Conservation (phyloP, 1,284 basidiomycete genomes). For the Austropuccinia psidii region DNA sequence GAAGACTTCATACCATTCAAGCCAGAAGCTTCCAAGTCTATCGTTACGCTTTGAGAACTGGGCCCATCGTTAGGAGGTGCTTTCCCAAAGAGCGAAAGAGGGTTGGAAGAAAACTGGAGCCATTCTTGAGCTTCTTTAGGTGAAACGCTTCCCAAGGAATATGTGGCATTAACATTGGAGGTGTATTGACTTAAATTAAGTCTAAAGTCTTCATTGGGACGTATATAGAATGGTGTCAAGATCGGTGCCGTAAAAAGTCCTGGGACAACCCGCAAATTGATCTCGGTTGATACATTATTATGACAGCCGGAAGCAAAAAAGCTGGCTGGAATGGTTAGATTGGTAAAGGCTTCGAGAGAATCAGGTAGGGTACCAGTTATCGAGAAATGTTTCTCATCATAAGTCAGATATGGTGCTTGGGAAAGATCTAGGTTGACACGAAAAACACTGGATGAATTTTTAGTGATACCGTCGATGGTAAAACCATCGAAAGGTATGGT, state of each 20-base stretch:
- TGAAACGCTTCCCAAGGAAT: conserved; percentile 14
- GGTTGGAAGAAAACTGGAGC: conserved; percentile 16
- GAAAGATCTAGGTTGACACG: conserved; percentile 18
- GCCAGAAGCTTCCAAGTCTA: conserved; percentile 10
- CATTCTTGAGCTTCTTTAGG: background rate
- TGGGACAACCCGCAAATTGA: conserved; percentile 10
- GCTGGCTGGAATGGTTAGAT: conserved; percentile 19
- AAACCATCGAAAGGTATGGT: conserved; percentile 18
- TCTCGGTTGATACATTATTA: conserved; percentile 14
- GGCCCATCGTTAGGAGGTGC: background rate
- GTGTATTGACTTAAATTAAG: conserved; percentile 28
- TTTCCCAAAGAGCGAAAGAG: conserved; percentile 8
- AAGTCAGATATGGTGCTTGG: conserved; percentile 7
- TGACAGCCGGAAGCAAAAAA: conserved; percentile 23
- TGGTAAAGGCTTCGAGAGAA: conserved; percentile 6
- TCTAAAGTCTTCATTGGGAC: conserved; percentile 15
- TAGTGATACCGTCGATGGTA: conserved; percentile 10
- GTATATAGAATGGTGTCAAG: conserved; percentile 9
- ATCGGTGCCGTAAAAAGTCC: conserved; percentile 33
- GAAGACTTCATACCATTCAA: conserved; percentile 22
- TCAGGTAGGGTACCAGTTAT: conserved; percentile 18
- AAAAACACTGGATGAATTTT: conserved; percentile 1
- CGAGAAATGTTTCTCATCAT: conserved; percentile 11
- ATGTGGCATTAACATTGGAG: conserved; percentile 34
- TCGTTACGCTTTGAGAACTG: background rate